These are phyloP conservation scores for Castanospermum australe DNA, from an alignment of 306 rosid genomes.

Conservation along the genomic window DNA sequence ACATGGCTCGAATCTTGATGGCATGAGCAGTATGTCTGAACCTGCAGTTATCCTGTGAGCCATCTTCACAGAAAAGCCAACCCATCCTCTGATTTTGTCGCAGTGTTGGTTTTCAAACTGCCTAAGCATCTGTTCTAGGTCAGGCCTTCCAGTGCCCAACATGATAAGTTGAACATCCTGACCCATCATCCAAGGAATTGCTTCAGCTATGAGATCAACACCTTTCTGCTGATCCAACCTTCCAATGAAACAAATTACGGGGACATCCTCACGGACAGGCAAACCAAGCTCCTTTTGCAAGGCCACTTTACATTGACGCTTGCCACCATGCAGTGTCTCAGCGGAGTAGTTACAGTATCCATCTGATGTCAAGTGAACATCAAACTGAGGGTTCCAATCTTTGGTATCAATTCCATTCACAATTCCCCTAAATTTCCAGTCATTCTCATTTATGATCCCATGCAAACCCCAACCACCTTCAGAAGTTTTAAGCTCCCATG, in stretches of 20 bases:
- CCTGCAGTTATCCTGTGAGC: constrained; percentile 91
- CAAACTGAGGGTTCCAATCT: constrained; percentile 73
- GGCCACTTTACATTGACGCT: constrained; percentile 73
- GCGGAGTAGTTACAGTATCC: constrained; percentile 78
- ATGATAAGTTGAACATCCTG: constrained; percentile 72
- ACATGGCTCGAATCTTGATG: constrained; percentile 88
- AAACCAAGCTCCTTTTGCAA: constrained; percentile 84
- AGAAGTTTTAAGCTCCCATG: constrained; percentile 72
- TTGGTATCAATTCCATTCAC: constrained; percentile 76
- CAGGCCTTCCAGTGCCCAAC: constrained; percentile 76
- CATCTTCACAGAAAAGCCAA: constrained; percentile 71
- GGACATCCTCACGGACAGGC: constrained; percentile 61
- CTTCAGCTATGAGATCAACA: constrained; percentile 71
- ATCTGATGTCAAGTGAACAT: constrained; percentile 62
- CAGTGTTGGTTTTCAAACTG: constrained; percentile 47
- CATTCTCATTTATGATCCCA: constrained; percentile 61
- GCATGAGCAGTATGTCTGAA: constrained; percentile 75
- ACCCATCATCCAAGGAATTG: constrained; percentile 74
- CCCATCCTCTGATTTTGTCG: constrained; percentile 75
- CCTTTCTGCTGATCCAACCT: constrained; percentile 82
- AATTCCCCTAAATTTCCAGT: constrained; percentile 77
- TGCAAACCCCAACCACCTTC: constrained; percentile 91
- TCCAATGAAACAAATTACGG: constrained; percentile 70
- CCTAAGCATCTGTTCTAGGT: constrained; percentile 69
- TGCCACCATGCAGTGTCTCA: constrained; percentile 63